phyloP scores from a whole-genome alignment of 1,284 basidiomycete genomes.

The Takashimella koratensis region DNA sequence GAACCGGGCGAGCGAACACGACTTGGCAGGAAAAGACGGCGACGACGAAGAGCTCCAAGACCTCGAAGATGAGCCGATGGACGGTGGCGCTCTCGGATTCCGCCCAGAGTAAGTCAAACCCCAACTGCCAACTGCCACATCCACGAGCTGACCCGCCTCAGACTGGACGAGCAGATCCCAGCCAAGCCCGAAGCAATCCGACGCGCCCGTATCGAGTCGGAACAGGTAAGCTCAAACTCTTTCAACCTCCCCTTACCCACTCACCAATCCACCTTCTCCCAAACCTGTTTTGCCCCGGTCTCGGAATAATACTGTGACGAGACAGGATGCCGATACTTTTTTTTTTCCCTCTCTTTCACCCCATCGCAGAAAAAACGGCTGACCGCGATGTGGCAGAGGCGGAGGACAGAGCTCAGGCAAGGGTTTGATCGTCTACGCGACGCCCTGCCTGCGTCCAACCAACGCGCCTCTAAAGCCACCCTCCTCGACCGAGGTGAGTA shows the following conservation, averaged over 20 bases:
- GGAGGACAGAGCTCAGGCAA: conserved; percentile 78
- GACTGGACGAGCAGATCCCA: conserved; percentile 14
- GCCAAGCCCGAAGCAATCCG: conserved; percentile 24
- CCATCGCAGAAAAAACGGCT: conserved; percentile 46
- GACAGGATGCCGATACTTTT: background rate
- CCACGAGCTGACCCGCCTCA: background rate
- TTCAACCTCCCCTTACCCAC: no score
- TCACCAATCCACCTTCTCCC: background rate
- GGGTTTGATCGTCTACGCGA: conserved; percentile 81
- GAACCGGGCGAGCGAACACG: conserved; percentile 3
- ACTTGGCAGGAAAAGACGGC: background rate
- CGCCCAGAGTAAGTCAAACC: conserved; percentile 1
- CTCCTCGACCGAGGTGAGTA: conserved; percentile 74
- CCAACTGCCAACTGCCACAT: no score
- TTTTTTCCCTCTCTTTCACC: background rate
- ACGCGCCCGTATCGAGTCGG: conserved; percentile 32
- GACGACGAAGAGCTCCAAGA: background rate
- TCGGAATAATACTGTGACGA: background rate
- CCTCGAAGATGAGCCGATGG: background rate
- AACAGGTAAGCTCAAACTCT: conserved; percentile 36
- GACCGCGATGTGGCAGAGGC: conserved; percentile 79
- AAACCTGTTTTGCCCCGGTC: background rate
- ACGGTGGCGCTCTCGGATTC: conserved; percentile 6
- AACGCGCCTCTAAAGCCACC: conserved; percentile 82
- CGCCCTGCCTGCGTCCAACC: conserved; percentile 74